Base-by-base conservation (phyloP, 768 basidiomycete species). In the Boletus reticulatus region DNA sequence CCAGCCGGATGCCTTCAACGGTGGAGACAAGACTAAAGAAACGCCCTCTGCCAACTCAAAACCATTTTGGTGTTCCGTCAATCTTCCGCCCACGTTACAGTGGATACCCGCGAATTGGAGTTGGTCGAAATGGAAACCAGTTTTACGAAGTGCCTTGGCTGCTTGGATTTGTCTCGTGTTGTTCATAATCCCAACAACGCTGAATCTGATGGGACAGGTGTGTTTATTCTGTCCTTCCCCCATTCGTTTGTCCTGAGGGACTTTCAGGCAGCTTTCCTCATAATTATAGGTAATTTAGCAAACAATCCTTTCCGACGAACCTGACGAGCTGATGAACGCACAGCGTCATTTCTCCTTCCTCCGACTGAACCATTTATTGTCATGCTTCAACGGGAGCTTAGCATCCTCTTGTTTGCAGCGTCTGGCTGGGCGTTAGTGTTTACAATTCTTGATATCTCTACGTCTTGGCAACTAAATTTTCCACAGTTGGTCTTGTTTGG, bases 281-380 rank as follows among this genome's bases (percentile, higher is more conserved):
- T 88, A 42, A 69, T 88, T 4, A 78, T 89, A 3, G 80, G 85
- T 85, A 51, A 57, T 63, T 45, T 14, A 17, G 10, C 11, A 9
- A 24, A 19, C n/a, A 2, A 36, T 49, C 4, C 20, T 29, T 44
- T 10, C 17, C 27, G 5, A 46, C 6, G 2, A 34, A 50, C 46
- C 20, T 32, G 29, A 39, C 43, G 52, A 58, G 37, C 34, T 36
- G 3, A 42, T 47, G 32, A 9, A 42, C 12, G 2, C 52, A 10
- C 52, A 87, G 87, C 81, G 4, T 72, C 83, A 0, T 81, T 89
- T 59, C 60, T 91, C 6, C 85, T 84, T 3, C 85, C 88, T 1
- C 87, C 88, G 0, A 73, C 64, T 27, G 87, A 87, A 50, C 84
- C 87, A 1, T 87, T 89, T 62, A 71, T 86, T 19, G 75, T 78